Evolutionary conservation across 352 stramenopile genomes (phyloP).

Genomic region (Plasmopara viticola): DNA sequence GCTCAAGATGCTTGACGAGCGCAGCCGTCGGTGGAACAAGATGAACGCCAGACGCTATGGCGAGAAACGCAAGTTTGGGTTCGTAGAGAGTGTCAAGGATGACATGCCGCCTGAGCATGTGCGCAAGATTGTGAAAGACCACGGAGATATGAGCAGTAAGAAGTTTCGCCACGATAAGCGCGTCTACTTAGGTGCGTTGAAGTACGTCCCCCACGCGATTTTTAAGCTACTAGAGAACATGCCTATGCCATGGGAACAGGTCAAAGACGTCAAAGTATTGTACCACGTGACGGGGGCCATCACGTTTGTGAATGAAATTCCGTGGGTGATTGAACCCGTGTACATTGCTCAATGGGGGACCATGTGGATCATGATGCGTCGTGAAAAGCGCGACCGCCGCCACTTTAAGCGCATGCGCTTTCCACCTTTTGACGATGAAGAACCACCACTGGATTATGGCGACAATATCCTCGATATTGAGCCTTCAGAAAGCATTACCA

Average conservation of each 20-base stretch:
- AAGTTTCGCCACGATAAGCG: slow-evolving; percentile 99
- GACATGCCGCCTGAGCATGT: slow-evolving; percentile 95
- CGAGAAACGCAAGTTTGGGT: slow-evolving; percentile 91
- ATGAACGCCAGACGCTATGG: slow-evolving; percentile 93
- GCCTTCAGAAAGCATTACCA: slow-evolving; percentile 93
- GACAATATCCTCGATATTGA: slow-evolving; percentile 97
- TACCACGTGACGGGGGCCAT: slow-evolving; percentile 99
- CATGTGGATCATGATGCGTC: slow-evolving; percentile 99
- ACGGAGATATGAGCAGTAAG: slow-evolving; percentile 99
- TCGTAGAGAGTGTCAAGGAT: slow-evolving; percentile 88
- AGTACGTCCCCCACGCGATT: slow-evolving; percentile 99
- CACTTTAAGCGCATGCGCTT: slow-evolving; percentile 99
- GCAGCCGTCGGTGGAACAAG: slow-evolving; percentile 77
- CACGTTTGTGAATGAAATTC: slow-evolving; percentile 99
- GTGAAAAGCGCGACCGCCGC: slow-evolving; percentile 97
- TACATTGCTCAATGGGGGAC: slow-evolving; percentile 99
- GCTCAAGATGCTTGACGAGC: slow-evolving; percentile 67
- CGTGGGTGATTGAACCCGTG: slow-evolving; percentile 98
- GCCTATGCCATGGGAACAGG: slow-evolving; percentile 99
- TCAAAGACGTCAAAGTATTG: slow-evolving; percentile 98
- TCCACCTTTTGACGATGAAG: slow-evolving; percentile 99
- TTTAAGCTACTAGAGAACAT: slow-evolving; percentile 99
- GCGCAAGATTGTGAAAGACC: slow-evolving; percentile 99
- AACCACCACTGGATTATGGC: slow-evolving; percentile 94
- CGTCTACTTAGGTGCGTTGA: slow-evolving; percentile 98